These are phyloP conservation scores for Pseudogymnoascus sp. DNA, from an alignment of 2,329 filamentous ascomycete genomes.

Conservation along the genomic window DNA sequence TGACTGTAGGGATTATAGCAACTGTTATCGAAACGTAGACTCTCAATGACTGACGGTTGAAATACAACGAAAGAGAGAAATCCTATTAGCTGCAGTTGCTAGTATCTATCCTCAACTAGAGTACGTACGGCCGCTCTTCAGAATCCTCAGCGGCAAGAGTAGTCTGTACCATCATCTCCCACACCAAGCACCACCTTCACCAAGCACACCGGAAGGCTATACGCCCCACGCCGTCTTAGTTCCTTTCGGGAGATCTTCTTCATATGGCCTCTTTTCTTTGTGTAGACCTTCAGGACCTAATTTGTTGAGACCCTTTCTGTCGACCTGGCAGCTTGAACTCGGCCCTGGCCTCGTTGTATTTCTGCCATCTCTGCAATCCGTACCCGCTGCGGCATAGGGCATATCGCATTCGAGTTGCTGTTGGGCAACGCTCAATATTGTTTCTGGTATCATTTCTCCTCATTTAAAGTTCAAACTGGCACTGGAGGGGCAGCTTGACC, in stretches of 20 bases:
- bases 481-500: conserved; percentile 24
- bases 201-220: background rate
- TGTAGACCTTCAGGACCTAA: background rate
- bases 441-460: background rate
- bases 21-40: background rate
- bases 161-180: background rate
- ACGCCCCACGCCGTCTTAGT: background rate
- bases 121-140: background rate
- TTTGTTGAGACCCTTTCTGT: background rate
- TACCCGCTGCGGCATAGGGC: background rate
- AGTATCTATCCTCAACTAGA: background rate
- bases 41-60: background rate
- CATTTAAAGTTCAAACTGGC: background rate
- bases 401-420: background rate
- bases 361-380: background rate
- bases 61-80: background rate
- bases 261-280: background rate
- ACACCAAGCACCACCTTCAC: background rate
- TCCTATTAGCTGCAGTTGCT: background rate
- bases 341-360: background rate
- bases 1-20: background rate
- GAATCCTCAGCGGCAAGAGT: background rate
- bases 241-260: background rate
- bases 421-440: background rate
- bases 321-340: background rate